Conservation (phyloP, 345 rosid genomes). For the Hibiscus trionum region DNA sequence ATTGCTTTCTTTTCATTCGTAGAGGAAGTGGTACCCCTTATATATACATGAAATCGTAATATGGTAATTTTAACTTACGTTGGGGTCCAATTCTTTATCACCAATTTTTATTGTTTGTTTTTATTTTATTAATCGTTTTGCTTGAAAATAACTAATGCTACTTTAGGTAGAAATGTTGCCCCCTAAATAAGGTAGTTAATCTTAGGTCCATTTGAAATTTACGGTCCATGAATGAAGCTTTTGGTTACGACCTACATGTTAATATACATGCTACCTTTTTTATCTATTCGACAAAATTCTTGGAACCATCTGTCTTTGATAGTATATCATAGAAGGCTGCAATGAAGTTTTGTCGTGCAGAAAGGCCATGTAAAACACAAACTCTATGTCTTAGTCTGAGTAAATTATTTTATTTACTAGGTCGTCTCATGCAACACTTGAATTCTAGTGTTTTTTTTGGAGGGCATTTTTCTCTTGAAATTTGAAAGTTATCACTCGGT, state of each 20-base stretch:
- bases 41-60: neutral
- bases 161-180: neutral
- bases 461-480: neutral
- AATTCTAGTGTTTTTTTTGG: neutral
- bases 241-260: neutral
- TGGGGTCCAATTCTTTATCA: neutral
- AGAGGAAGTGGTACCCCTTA: constrained; percentile 13
- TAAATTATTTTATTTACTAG: neutral
- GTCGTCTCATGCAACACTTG: neutral
- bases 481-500: neutral
- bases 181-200: neutral
- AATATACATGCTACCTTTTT: neutral
- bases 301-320: neutral
- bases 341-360: constrained; percentile 1
- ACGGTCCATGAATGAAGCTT: neutral
- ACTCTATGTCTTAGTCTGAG: neutral
- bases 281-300: neutral
- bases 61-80: constrained; percentile 8
- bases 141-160: neutral
- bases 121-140: neutral
- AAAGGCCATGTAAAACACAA: neutral
- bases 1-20: constrained; percentile 20
- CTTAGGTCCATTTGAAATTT: neutral
- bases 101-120: neutral
- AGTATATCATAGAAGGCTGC: neutral